Evolutionary conservation across 2,329 filamentous ascomycete genomes (phyloP).

Genomic region (Botrytis elliptica): DNA sequence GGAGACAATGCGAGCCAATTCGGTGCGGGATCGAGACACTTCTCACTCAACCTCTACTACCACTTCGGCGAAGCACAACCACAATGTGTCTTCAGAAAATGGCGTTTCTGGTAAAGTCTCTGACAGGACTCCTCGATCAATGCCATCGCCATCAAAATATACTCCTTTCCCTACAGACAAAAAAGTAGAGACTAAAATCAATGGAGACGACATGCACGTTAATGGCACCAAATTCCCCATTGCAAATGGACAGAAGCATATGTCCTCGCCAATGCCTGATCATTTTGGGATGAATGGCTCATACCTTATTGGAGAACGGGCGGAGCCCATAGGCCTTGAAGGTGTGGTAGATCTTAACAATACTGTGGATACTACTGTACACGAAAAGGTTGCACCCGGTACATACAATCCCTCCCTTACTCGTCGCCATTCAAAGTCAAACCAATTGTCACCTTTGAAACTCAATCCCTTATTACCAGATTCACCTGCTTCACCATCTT

Average conservation of each 20-base stretch:
- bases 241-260: background rate
- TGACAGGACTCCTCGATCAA: slow-evolving; percentile 11
- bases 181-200: background rate
- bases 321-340: slow-evolving; percentile 27
- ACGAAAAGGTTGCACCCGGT: slow-evolving; percentile 35
- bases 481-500: slow-evolving; percentile 10
- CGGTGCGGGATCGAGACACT: background rate
- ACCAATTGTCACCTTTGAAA: slow-evolving; percentile 1
- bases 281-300: background rate
- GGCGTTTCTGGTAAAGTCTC: background rate
- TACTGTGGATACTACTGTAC: slow-evolving; percentile 36
- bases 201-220: background rate
- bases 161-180: background rate
- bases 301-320: slow-evolving; percentile 10
- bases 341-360: slow-evolving; percentile 34
- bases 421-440: slow-evolving; percentile 19
- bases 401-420: slow-evolving; percentile 25
- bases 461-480: slow-evolving; percentile 21
- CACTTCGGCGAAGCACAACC: background rate
- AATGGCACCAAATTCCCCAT: background rate
- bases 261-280: background rate
- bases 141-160: slow-evolving; percentile 2
- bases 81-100: background rate
- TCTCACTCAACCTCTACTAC: background rate
- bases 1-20: background rate